Percentiles rank a stretch among this genome's conserved stretches.
Conservation (phyloP, 164 flowering plant genomes). For the Dillenia suffruticosa region DNA sequence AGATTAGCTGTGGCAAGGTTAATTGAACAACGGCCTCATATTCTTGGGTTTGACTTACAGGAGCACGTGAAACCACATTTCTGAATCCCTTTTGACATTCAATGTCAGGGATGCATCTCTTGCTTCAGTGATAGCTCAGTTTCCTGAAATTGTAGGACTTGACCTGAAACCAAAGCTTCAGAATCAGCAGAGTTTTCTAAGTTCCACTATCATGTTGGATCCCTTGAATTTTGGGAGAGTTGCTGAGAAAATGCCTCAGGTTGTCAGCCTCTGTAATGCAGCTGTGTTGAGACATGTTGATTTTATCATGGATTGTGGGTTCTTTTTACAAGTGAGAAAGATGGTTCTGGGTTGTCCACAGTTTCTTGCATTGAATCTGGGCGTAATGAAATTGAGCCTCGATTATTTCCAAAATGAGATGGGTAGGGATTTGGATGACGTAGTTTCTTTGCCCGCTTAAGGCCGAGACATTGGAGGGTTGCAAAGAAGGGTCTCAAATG, state of each 20-base stretch:
- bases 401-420: constrained; percentile 48
- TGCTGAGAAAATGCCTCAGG: constrained; percentile 93
- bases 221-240: constrained; percentile 60
- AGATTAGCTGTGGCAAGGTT: constrained; percentile 77
- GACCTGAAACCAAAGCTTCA: constrained; percentile 63
- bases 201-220: constrained; percentile 37
- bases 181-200: constrained; percentile 42
- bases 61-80: constrained; percentile 73
- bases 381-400: constrained; percentile 55
- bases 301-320: constrained; percentile 54
- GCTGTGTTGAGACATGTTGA: constrained; percentile 49
- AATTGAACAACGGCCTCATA: constrained; percentile 80
- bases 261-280: constrained; percentile 39
- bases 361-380: constrained; percentile 53
- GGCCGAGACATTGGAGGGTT: constrained; percentile 63
- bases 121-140: constrained; percentile 70
- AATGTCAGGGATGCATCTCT: constrained; percentile 47
- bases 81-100: constrained; percentile 46
- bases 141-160: constrained; percentile 87
- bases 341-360: constrained; percentile 72
- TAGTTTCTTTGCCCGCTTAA: constrained; percentile 67
- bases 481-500: constrained; percentile 64
- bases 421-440: constrained; percentile 71
- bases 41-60: constrained; percentile 76
- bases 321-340: constrained; percentile 38